These are phyloP conservation scores for Berberis thunbergii DNA, from an alignment of 164 flowering plant species.

Conservation along the genomic window DNA sequence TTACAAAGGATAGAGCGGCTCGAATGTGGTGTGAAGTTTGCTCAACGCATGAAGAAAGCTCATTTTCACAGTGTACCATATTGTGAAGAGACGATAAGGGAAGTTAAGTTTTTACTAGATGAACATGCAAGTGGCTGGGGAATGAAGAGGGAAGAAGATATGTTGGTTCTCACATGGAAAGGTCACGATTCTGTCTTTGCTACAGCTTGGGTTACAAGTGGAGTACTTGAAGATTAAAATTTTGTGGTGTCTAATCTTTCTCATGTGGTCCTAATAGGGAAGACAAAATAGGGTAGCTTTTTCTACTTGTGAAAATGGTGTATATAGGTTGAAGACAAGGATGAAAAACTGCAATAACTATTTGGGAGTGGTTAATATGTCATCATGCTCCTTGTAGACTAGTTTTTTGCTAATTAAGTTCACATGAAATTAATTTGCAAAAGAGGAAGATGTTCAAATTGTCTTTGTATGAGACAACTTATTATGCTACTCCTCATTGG, in stretches of 20 bases:
- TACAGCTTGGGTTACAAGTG: conserved; percentile 54
- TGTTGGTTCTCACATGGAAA: conserved; percentile 75
- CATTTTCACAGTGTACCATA: conserved; percentile 39
- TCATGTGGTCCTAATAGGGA: conserved; percentile 8
- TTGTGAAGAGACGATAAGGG: conserved; percentile 48
- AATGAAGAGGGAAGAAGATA: conserved; percentile 75
- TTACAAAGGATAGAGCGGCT: conserved; percentile 52
- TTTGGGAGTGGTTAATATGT: no score
- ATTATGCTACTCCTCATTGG: no score
- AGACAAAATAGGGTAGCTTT: no score
- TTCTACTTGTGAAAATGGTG: no score
- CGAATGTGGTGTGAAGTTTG: conserved; percentile 34
- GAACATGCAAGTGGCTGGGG: conserved; percentile 94
- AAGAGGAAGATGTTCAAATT: no score
- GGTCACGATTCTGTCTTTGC: conserved; percentile 76
- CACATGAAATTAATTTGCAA: no score
- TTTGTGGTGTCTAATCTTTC: conserved; percentile 5
- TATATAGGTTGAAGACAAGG: no score
- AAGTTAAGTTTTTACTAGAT: conserved; percentile 50
- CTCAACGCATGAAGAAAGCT: conserved; percentile 39
- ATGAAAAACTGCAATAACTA: no score
- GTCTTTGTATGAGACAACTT: no score
- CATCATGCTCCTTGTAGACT: no score
- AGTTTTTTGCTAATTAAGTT: no score
- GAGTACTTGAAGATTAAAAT: conserved; percentile 11